Evolutionary conservation across 441 rosid genomes (phyloP), one percentile per base, ranked within the genome.

Genomic region (Aquilaria agallochum): DNA sequence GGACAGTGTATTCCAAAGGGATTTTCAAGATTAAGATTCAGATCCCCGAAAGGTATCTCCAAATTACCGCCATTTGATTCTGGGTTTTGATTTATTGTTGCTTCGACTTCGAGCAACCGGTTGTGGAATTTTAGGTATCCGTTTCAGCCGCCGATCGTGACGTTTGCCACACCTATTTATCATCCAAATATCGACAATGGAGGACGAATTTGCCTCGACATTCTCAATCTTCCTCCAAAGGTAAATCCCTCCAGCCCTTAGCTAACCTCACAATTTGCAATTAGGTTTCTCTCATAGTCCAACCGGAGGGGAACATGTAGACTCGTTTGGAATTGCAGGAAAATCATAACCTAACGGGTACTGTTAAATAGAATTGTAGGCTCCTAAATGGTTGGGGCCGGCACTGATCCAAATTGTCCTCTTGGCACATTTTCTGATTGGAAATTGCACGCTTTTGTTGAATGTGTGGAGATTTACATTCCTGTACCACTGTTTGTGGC

Each of bases 141-240:
- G 3, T 89, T 88, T 83, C 94, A 88, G 80, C 97, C 97, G 61
- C 96, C 92, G 0, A 67, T 69, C 54, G 94, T 91, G 75, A 75
- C 87, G 2, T 88, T 91, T 50, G 75, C 63, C 44, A 90, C 93
- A 9, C 97, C 92, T 31, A 78, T 91, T 53, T 91, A 91, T 64
- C 96, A 88, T 27, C 94, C 96, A 1, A 91, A 91, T 66, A 88
- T 91, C 15, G 96, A 91, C 55, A 83, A 71, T 5, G 87, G 92
- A 30, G 97, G 97, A 60, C 79, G 97, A 63, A 91, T 91, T 74
- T 91, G 96, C 83, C 92, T 91, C 15, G 97, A 91, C 72, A 86
- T 91, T 71, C 83, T 91, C 53, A 88, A 86, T 82, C 93, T 88
- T 62, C 97, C 97, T 12, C 94, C 96, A 31, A 88, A 91, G 90